Percentiles rank a stretch among this genome's conserved stretches.
phyloP scores from a whole-genome alignment of 345 rosid genomes.

The Syzygium oleosum region DNA sequence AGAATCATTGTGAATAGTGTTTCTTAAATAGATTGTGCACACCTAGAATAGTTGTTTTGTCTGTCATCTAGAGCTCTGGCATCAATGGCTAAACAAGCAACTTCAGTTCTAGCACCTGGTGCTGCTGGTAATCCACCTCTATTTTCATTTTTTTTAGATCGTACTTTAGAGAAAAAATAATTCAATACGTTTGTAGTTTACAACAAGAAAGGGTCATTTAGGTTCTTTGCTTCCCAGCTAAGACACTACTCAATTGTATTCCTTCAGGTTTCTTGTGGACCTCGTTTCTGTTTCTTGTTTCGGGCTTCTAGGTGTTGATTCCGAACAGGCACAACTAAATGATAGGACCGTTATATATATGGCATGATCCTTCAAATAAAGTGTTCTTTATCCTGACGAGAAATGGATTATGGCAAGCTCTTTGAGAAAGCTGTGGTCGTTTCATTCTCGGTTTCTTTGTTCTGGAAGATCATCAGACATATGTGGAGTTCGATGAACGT shows the following conservation, averaged over 20 bases:
- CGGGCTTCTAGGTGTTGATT: background rate
- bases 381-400: background rate
- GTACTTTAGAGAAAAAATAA: background rate
- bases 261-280: background rate
- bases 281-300: background rate
- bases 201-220: background rate
- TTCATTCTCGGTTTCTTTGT: conserved; percentile 27
- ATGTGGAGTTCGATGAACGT: conserved; percentile 42
- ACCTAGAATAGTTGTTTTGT: background rate
- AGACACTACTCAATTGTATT: background rate
- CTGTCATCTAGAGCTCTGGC: background rate
- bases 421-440: conserved; percentile 45
- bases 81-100: background rate
- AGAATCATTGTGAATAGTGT: background rate
- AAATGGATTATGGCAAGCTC: conserved; percentile 8
- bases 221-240: background rate
- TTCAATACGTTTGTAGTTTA: background rate
- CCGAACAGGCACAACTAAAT: background rate
- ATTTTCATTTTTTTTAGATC: background rate
- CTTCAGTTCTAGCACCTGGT: background rate
- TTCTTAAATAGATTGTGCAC: background rate
- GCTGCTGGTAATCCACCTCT: background rate
- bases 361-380: background rate
- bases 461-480: conserved; percentile 48
- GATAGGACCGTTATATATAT: background rate